These are phyloP conservation scores for Rusavskia elegans DNA, from an alignment of 495 filamentous ascomycete species.

Conservation along the genomic window DNA sequence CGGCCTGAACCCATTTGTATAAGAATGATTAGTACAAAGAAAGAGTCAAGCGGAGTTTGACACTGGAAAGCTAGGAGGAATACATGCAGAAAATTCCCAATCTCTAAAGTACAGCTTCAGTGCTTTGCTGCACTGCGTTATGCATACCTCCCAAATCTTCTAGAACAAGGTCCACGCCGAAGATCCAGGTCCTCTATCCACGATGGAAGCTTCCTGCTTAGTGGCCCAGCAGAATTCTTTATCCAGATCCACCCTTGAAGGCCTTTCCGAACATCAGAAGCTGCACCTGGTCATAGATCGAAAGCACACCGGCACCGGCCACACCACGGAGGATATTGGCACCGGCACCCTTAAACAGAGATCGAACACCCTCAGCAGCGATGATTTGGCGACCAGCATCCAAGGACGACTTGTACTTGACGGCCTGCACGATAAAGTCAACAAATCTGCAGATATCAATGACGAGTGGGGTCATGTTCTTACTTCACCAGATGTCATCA, in stretches of 20 bases:
- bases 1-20: no score
- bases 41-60: background rate
- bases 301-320: conserved; percentile 99
- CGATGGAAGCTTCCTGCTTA: background rate
- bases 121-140: conserved; percentile 11
- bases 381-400: conserved; percentile 93
- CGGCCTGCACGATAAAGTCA: conserved; percentile 42
- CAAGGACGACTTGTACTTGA: conserved; percentile 94
- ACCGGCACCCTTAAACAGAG: conserved; percentile 99
- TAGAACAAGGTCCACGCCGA: conserved; percentile 4
- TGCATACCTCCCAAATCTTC: conserved; percentile 1
- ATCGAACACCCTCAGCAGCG: conserved; percentile 89
- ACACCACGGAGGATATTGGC: conserved; percentile 99
- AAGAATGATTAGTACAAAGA: background rate
- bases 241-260: conserved; percentile 85
- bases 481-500: conserved; percentile 89
- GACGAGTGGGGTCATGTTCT: conserved; percentile 13
- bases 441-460: background rate
- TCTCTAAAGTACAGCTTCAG: conserved; percentile 17
- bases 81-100: conserved; percentile 16
- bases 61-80: conserved; percentile 4
- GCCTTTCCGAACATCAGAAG: conserved; percentile 98
- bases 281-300: conserved; percentile 99
- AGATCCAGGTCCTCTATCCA: background rate
- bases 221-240: conserved; percentile 29